These are phyloP conservation scores for Trametopsis cervina DNA, from an alignment of 768 basidiomycete genomes.

Conservation along the genomic window DNA sequence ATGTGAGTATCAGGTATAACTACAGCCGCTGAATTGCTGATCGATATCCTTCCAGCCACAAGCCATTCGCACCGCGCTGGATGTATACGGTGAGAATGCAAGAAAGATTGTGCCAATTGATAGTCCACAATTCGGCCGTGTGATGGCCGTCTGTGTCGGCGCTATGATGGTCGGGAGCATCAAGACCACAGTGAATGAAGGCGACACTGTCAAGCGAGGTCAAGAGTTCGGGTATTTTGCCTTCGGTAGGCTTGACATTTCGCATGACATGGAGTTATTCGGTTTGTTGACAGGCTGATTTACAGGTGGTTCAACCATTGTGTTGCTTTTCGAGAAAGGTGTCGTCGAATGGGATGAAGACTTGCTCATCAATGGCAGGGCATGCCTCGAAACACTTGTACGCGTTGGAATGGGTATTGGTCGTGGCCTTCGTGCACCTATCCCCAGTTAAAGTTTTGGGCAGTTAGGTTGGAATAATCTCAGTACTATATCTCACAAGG, in stretches of 20 bases:
- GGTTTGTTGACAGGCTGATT: background rate
- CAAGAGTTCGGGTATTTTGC: constrained; percentile 95
- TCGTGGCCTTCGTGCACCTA: constrained; percentile 16
- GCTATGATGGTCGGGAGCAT: constrained; percentile 97
- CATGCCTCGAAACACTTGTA: constrained; percentile 85
- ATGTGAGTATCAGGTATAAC: constrained; percentile 42
- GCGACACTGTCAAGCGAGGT: constrained; percentile 71
- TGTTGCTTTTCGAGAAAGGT: constrained; percentile 83
- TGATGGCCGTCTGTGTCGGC: constrained; percentile 88
- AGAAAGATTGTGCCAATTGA: constrained; percentile 91
- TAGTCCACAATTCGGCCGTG: constrained; percentile 81
- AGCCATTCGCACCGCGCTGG: constrained; percentile 84
- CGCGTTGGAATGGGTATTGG: constrained; percentile 87
- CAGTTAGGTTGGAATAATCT: too few species aligned
- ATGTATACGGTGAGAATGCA: constrained; percentile 93
- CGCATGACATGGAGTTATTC: background rate
- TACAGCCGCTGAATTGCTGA: background rate
- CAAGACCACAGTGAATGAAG: constrained; percentile 78
- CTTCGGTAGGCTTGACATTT: constrained; percentile 64
- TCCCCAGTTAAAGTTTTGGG: background rate
- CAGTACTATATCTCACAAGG: too few species aligned
- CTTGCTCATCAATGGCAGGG: constrained; percentile 73
- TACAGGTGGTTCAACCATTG: constrained; percentile 86
- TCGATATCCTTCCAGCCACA: constrained; percentile 52
- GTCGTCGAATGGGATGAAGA: constrained; percentile 90